These are phyloP conservation scores for Puya raimondii DNA, from an alignment of 176 grass and related monocot species.

Conservation along the genomic window DNA sequence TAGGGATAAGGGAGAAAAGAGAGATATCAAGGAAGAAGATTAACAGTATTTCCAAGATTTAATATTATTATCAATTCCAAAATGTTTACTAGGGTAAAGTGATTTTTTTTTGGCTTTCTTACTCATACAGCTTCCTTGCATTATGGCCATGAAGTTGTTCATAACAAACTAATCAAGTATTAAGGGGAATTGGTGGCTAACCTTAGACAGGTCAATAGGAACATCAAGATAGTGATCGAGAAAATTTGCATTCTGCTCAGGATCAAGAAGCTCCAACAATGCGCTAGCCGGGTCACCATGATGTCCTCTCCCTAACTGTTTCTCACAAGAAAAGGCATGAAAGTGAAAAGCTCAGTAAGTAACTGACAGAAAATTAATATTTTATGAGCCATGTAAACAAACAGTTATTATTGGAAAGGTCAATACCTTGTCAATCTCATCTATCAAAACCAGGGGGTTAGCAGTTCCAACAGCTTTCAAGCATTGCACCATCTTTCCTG, in stretches of 20 bases:
- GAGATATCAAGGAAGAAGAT: too few species aligned
- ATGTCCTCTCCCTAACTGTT: conserved; percentile 90
- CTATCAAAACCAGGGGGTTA: conserved; percentile 94
- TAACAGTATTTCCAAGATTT: too few species aligned
- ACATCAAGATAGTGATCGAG: conserved; percentile 99
- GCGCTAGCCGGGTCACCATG: conserved; percentile 98
- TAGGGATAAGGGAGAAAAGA: too few species aligned
- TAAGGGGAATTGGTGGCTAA: conserved; percentile 6
- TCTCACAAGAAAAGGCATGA: conserved; percentile 19
- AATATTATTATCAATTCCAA: too few species aligned
- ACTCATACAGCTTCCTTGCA: too few species aligned
- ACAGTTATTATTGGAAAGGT: neutral
- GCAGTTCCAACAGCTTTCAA: conserved; percentile 88
- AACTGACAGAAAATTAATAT: too few species aligned
- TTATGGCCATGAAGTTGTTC: too few species aligned
- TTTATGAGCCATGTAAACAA: neutral
- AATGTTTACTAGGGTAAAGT: too few species aligned
- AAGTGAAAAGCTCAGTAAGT: neutral
- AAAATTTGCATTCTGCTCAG: conserved; percentile 99
- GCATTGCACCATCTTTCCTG: conserved; percentile 99
- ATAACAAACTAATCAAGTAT: too few species aligned
- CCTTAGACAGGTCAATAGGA: conserved; percentile 99
- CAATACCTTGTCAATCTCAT: conserved; percentile 97
- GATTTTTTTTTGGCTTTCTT: too few species aligned
- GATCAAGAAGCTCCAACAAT: conserved; percentile 91